Evolutionary conservation across 2,329 filamentous ascomycete species (phyloP), one percentile per base, ranked within the genome.

Genomic region (Endothia cerciana): DNA sequence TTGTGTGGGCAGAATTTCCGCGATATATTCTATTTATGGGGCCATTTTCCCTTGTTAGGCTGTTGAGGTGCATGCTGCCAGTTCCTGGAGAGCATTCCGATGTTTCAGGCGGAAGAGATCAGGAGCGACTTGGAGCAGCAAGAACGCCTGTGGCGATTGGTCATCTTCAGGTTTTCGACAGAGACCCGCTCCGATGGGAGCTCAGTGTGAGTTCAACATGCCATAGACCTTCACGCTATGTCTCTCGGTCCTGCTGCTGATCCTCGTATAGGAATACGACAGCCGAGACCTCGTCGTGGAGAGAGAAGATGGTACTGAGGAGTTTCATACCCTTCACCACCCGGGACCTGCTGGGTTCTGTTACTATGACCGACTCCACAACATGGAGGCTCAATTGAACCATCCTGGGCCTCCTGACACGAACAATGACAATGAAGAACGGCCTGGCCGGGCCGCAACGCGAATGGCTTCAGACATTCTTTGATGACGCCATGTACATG

Each of bases 271-370:
- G 47, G 2, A 3, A 3, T 51, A 6, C 25, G 2, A 4, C 13
- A 7, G 2, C 22, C 47, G 25, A 7, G 1, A 30, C 4, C 1
- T 11, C 7, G 0, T 3, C 22, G 4, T 13, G 47, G 2, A 1
- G 11, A 13, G 4, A 28, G 4, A 4, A 28, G 10, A 49, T 22
- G 45, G 45, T 17, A 11, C 1, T 17, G 43, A 7, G 7, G n/a
- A n/a, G n/a, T n/a, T n/a, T n/a, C n/a, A n/a, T n/a, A n/a, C n/a
- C n/a, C 8, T 10, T 47, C 7, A 47, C 43, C 3, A 30, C 4
- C 11, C 11, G 1, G 11, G 11, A 25, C 22, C 17, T 51, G 22
- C 2, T 0, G 2, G 47, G 28, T 11, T 28, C 17, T 17, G 11
- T 51, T 22, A 10, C 6, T 36, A 36, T 36, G 6, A 36, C 6